Conservation (phyloP, 257 asterid species). For the Anisodus tanguticus region DNA sequence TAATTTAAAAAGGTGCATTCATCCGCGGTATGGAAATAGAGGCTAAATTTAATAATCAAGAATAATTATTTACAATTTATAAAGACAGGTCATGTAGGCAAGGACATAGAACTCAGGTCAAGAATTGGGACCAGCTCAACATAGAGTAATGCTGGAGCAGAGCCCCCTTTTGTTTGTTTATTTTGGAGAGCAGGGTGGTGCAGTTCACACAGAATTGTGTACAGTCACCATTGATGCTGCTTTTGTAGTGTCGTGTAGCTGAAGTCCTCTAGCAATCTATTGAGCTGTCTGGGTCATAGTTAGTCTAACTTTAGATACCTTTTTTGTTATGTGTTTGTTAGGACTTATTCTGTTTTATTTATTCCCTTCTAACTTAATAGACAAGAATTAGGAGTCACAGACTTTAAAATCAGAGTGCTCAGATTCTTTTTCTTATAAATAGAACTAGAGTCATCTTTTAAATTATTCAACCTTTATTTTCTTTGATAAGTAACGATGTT, state of each 20-base stretch:
- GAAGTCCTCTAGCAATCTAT: not conserved
- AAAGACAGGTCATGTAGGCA: slow-evolving; percentile 7
- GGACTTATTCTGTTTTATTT: slow-evolving; percentile 3
- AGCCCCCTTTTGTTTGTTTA: not conserved
- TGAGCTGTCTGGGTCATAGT: not conserved
- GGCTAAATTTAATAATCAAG: not conserved
- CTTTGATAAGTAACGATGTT: not conserved
- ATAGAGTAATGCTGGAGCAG: not conserved
- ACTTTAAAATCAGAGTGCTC: not conserved
- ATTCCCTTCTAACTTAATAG: not conserved
- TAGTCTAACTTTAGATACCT: slow-evolving; percentile 19
- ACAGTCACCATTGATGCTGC: not conserved
- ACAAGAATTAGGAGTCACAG: not conserved
- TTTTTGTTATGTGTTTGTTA: slow-evolving; percentile 1
- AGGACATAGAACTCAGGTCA: not conserved
- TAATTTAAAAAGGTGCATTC: not conserved
- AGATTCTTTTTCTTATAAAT: slow-evolving; percentile 5
- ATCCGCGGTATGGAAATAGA: not conserved
- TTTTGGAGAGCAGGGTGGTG: not conserved
- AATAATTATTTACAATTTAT: not conserved
- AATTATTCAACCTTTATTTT: slow-evolving; percentile 8
- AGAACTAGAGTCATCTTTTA: slow-evolving; percentile 19
- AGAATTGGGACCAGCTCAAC: not conserved
- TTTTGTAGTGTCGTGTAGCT: slow-evolving; percentile 7
- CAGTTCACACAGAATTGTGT: slow-evolving; percentile 16